These are phyloP conservation scores for Forsythia viridissima DNA, from an alignment of 257 asterid genomes.

Conservation along the genomic window DNA sequence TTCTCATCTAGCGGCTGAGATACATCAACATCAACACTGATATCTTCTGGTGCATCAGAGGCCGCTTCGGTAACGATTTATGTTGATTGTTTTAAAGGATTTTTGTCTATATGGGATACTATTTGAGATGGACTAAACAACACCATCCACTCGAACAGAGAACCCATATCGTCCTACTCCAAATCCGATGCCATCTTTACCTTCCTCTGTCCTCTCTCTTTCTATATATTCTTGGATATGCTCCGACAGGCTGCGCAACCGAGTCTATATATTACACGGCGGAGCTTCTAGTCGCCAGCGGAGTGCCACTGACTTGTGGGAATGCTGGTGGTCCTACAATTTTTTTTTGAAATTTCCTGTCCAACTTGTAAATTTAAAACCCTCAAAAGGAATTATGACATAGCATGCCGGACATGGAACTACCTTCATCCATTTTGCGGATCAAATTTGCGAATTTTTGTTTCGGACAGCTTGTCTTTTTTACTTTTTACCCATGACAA, in stretches of 20 bases:
- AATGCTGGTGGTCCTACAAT: neutral
- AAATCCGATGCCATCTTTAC: neutral
- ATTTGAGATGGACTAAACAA: slow-evolving; percentile 31
- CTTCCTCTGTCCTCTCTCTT: neutral
- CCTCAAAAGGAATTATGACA: neutral
- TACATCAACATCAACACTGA: neutral
- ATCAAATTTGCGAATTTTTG: too few relatives aligned
- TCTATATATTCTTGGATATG: neutral
- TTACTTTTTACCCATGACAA: too few relatives aligned
- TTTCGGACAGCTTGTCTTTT: too few relatives aligned
- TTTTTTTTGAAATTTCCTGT: neutral
- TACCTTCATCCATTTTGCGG: too few relatives aligned
- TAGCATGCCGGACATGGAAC: too few relatives aligned
- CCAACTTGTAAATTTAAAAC: neutral
- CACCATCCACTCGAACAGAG: slow-evolving; percentile 55
- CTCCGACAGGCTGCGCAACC: neutral
- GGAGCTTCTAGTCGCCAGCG: too few relatives aligned
- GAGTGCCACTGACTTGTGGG: neutral
- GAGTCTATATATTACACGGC: neutral
- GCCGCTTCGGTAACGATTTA: neutral
- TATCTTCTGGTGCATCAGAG: neutral
- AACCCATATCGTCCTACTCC: slow-evolving; percentile 38
- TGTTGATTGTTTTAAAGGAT: slow-evolving; percentile 1
- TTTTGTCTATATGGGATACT: neutral
- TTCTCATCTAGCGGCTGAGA: slow-evolving; percentile 45